Evolutionary conservation across 768 basidiomycete genomes (phyloP).

Genomic region (Galerina marginata): DNA sequence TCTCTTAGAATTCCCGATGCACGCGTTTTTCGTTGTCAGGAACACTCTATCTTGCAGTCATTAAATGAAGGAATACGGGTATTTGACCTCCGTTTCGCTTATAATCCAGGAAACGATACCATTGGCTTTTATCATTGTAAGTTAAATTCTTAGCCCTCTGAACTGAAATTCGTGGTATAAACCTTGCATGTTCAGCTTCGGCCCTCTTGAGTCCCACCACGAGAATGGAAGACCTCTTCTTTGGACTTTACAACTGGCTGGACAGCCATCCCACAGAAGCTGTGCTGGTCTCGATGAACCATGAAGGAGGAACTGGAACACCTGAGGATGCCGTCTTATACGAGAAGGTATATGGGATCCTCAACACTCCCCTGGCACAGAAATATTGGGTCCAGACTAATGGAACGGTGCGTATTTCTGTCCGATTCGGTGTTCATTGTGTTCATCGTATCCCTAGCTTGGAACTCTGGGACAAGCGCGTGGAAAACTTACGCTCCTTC

Average conservation of each 20-base stretch:
- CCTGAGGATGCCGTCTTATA: conserved; percentile 48
- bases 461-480: conserved; percentile 56
- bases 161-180: background rate
- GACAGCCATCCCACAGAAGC: conserved; percentile 57
- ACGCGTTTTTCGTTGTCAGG: conserved; percentile 45
- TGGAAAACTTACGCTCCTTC: conserved; percentile 55
- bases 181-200: conserved; percentile 27
- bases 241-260: conserved; percentile 57
- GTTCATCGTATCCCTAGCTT: conserved; percentile 34
- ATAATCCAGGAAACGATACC: conserved; percentile 56
- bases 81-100: conserved; percentile 53
- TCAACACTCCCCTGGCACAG: conserved; percentile 41
- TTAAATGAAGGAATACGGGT: conserved; percentile 56
- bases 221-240: conserved; percentile 53
- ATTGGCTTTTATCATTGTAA: conserved; percentile 55
- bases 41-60: conserved; percentile 50
- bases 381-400: conserved; percentile 54
- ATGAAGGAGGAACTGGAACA: conserved; percentile 52
- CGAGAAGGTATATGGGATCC: conserved; percentile 44
- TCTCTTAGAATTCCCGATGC: conserved; percentile 38
- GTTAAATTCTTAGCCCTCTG: conserved; percentile 1
- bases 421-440: background rate
- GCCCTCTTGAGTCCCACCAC: conserved; percentile 52
- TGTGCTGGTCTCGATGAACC: conserved; percentile 54
- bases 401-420: conserved; percentile 31